A percentile compares a stretch with the other conserved stretches of the same genome.
These are phyloP conservation scores for Flaveria bidentis DNA, from an alignment of 129 eudicot species.

Conservation along the genomic window DNA sequence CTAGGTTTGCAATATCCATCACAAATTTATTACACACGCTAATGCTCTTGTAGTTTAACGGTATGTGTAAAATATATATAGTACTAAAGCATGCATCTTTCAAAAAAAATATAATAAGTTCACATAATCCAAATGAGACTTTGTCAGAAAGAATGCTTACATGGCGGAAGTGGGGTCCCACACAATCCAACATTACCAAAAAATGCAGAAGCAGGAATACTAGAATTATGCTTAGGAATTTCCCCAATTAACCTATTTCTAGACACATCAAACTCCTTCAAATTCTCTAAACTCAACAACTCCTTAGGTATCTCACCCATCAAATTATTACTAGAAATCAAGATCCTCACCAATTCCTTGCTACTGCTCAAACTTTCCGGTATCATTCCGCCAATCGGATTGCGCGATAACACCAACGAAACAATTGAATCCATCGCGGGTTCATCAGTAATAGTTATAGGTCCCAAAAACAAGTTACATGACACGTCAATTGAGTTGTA, in stretches of 20 bases:
- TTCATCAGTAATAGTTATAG: conserved; percentile 42
- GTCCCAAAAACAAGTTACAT: conserved; percentile 53
- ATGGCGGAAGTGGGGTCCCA: conserved; percentile 82
- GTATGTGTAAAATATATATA: no score
- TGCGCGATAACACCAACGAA: conserved; percentile 59
- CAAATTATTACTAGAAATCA: conserved; percentile 51
- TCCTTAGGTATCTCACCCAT: conserved; percentile 57
- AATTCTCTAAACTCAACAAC: conserved; percentile 46
- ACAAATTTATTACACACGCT: no score
- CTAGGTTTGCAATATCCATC: no score
- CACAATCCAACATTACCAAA: conserved; percentile 73
- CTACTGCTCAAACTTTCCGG: conserved; percentile 57
- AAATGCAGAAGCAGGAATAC: conserved; percentile 65
- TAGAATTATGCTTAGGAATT: conserved; percentile 62
- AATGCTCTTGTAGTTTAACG: no score
- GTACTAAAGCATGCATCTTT: no score
- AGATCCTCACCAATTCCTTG: conserved; percentile 30
- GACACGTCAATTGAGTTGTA: conserved; percentile 67
- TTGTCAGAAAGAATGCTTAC: conserved; percentile 46
- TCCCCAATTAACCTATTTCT: conserved; percentile 55
- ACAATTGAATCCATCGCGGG: conserved; percentile 43
- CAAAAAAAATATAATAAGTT: no score
- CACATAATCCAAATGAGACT: neutral
- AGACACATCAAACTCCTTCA: conserved; percentile 61
- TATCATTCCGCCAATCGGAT: conserved; percentile 61